phyloP scores from a whole-genome alignment of 257 asterid species.

The Thymus mandschuricus region DNA sequence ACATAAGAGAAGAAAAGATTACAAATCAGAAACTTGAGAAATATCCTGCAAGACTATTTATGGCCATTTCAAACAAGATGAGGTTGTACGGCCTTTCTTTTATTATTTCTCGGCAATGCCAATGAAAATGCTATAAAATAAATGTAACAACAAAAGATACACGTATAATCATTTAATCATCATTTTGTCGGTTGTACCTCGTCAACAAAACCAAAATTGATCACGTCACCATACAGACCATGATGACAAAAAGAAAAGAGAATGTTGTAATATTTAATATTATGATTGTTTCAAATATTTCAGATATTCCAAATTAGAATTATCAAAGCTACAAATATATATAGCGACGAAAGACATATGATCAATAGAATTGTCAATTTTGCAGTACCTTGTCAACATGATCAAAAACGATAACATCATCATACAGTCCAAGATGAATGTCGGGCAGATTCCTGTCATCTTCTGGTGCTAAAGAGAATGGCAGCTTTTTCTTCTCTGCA shows the following conservation, averaged over 20 bases:
- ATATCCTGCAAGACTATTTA: slow-evolving; percentile 4
- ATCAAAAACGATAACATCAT: slow-evolving; percentile 86
- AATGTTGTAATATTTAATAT: not conserved
- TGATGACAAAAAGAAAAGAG: slow-evolving; percentile 9
- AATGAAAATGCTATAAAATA: not conserved
- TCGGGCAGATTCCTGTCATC: slow-evolving; percentile 83
- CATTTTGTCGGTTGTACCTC: too few relatives aligned
- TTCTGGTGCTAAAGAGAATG: slow-evolving; percentile 65
- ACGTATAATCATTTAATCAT: not conserved
- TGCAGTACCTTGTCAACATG: slow-evolving; percentile 81
- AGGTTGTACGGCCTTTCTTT: not conserved
- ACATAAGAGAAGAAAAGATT: slow-evolving; percentile 13
- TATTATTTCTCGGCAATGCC: slow-evolving; percentile 1
- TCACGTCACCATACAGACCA: too few relatives aligned
- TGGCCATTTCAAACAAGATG: slow-evolving; percentile 8
- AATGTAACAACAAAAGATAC: slow-evolving; percentile 11
- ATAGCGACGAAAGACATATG: slow-evolving; percentile 5
- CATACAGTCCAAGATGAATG: slow-evolving; percentile 87
- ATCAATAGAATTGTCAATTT: not conserved
- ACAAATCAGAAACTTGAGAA: slow-evolving; percentile 5
- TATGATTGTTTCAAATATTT: not conserved
- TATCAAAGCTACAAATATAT: not conserved
- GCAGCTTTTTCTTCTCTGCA: slow-evolving; percentile 63
- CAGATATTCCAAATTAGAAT: slow-evolving; percentile 1
- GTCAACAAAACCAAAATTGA: too few relatives aligned